Base-by-base conservation (phyloP, 768 basidiomycete genomes). In the Chalciporus pseudorubinellus region DNA sequence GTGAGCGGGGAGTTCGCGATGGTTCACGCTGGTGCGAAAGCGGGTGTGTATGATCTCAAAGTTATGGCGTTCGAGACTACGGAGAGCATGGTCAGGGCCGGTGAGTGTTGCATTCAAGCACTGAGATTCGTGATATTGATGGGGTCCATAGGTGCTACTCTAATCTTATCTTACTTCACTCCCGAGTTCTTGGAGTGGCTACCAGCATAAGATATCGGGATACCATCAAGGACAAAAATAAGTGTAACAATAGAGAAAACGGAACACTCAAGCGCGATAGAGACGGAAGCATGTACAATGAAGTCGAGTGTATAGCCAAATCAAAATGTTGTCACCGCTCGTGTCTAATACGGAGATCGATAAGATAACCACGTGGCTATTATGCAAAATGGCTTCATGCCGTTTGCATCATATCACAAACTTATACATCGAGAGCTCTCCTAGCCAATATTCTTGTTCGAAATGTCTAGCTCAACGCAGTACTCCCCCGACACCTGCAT, bases 1-100 rank as follows among this genome's bases (percentile, higher is more conserved):
- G 97, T 99, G 44, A 94, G 92, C 50, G 97, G 97, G 3, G 97
- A 98, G 70, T 98, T 89, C 58, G 93, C 95, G 10, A 98, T 98
- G 97, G 76, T 99, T 26, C 87, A 89, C 49, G 95, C 97, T 0
- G 97, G 95, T 31, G 97, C 97, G 9, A 75, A 77, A 4, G 92
- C 92, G 3, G 95, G 95, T 11, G 89, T 98, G n/a, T 98, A 95
- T 62, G 89, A 89, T 52, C 73, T 98, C 52, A 86, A 81, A 57
- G 80, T 82, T 21, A 95, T 98, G 95, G 95, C 95, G 13, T 94
- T 97, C 55, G 97, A 99, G 74, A 87, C 83, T 8, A 82, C 83
- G 3, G 93, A 98, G 38, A 82, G 92, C 52, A 92, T 98, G 85
- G 75, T 97, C 41, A 78, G 97, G 36, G 95, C 97, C 26, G 94